These are phyloP conservation scores for Candida gigantensis DNA, from an alignment of 1,139 yeast genomes.

Conservation along the genomic window DNA sequence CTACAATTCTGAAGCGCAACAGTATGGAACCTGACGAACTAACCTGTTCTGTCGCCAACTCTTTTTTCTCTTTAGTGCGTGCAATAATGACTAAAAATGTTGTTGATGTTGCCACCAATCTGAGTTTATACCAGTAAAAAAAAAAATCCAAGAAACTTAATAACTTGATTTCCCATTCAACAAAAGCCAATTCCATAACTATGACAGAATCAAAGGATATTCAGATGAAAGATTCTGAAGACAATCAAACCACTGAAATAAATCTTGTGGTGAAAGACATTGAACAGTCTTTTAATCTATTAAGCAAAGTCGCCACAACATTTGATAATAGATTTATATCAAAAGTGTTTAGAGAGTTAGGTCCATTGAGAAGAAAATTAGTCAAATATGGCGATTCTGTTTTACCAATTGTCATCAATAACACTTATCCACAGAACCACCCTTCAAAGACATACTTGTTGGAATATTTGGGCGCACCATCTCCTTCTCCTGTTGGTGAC, in stretches of 20 bases:
- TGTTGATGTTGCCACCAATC: too few relatives aligned
- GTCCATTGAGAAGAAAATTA: constrained; percentile 68
- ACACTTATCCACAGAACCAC: constrained; percentile 40
- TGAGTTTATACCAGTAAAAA: too few relatives aligned
- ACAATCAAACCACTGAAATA: constrained; percentile 6
- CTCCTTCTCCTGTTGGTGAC: constrained; percentile 20
- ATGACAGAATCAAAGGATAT: constrained; percentile 24
- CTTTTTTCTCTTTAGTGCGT: too few relatives aligned
- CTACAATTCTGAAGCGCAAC: too few relatives aligned
- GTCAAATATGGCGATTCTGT: constrained; percentile 42
- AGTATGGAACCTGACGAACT: too few relatives aligned
- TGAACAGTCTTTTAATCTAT: constrained; percentile 53
- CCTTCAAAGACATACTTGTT: constrained; percentile 47
- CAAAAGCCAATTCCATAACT: constrained; percentile 4
- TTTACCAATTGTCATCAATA: constrained; percentile 54
- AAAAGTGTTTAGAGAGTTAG: constrained; percentile 82
- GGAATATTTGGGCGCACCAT: constrained; percentile 26
- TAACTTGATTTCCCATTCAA: too few relatives aligned
- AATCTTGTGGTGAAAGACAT: constrained; percentile 39
- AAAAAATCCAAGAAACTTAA: too few relatives aligned
- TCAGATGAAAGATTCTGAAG: constrained; percentile 1
- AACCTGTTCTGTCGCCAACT: too few relatives aligned
- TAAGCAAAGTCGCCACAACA: constrained; percentile 70
- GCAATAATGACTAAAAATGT: too few relatives aligned
- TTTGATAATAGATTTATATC: constrained; percentile 87